Evolutionary conservation across 768 basidiomycete species (phyloP).

Genomic region (Lentinula detonsa): DNA sequence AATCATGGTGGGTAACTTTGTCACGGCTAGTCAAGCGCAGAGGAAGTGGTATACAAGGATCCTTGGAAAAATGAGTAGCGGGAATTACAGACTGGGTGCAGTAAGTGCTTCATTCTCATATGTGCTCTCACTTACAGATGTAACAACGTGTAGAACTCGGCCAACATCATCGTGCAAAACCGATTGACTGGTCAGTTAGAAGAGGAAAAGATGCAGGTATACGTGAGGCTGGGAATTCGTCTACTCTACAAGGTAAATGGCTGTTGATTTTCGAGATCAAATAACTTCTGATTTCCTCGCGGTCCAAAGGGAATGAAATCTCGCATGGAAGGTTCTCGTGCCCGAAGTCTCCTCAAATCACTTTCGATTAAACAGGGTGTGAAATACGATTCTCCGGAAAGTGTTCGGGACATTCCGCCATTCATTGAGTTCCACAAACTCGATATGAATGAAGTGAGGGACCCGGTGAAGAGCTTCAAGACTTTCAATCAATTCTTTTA

Average conservation of each 20-base stretch:
- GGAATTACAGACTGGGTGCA: constrained; percentile 87
- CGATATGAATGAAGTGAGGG: constrained; percentile 73
- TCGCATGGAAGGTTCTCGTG: constrained; percentile 73
- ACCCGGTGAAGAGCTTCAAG: constrained; percentile 84
- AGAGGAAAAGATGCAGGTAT: constrained; percentile 97
- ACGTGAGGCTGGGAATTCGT: constrained; percentile 89
- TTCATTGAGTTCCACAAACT: constrained; percentile 92
- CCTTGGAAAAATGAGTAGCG: constrained; percentile 78
- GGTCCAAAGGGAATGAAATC: constrained; percentile 63
- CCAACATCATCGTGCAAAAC: constrained; percentile 98
- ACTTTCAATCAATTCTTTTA: constrained; percentile 93
- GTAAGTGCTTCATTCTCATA: constrained; percentile 35
- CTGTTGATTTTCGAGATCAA: background rate
- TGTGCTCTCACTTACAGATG: background rate
- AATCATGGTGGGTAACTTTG: constrained; percentile 91
- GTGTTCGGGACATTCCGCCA: constrained; percentile 72
- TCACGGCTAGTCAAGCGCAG: constrained; percentile 92
- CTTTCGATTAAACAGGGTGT: constrained; percentile 89
- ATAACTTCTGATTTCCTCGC: background rate
- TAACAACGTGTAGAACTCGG: constrained; percentile 64
- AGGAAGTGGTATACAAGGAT: constrained; percentile 96
- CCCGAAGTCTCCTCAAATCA: constrained; percentile 79
- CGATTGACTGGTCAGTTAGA: constrained; percentile 85
- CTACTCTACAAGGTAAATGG: constrained; percentile 72
- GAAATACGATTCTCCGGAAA: constrained; percentile 87